These are phyloP conservation scores for Halophytophthora polymorphica DNA, from an alignment of 352 stramenopile species.

Conservation along the genomic window DNA sequence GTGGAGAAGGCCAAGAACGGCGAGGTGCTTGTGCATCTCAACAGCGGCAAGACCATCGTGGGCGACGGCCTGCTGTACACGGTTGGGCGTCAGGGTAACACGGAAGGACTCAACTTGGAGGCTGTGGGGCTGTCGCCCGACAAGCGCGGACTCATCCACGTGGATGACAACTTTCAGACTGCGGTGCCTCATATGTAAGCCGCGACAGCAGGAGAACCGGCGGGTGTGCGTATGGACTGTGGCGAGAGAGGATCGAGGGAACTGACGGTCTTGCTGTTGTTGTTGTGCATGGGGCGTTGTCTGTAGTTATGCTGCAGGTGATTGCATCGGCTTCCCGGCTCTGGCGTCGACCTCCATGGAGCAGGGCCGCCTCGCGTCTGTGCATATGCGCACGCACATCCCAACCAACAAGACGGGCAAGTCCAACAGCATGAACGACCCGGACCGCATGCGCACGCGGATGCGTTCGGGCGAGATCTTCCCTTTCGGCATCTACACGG, in stretches of 20 bases:
- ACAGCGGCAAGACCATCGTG: slow-evolving; percentile 85
- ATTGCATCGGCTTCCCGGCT: slow-evolving; percentile 88
- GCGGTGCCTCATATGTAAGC: slow-evolving; percentile 82
- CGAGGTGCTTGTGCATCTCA: slow-evolving; percentile 76
- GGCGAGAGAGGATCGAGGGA: background rate
- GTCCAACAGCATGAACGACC: slow-evolving; percentile 55
- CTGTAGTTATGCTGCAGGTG: slow-evolving; percentile 82
- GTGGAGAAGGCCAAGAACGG: slow-evolving; percentile 61
- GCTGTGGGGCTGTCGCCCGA: slow-evolving; percentile 75
- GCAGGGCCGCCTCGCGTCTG: slow-evolving; percentile 80
- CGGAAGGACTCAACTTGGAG: slow-evolving; percentile 78
- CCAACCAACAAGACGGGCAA: slow-evolving; percentile 58
- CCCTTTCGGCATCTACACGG: slow-evolving; percentile 87
- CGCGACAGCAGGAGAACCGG: background rate
- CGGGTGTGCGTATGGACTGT: background rate
- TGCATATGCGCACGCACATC: slow-evolving; percentile 82
- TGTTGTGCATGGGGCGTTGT: slow-evolving; percentile 6
- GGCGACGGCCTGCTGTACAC: slow-evolving; percentile 85
- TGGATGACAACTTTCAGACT: slow-evolving; percentile 90
- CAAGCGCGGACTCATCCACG: slow-evolving; percentile 81
- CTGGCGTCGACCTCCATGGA: slow-evolving; percentile 91
- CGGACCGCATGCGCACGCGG: slow-evolving; percentile 64
- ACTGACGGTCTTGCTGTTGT: background rate
- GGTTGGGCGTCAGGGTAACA: slow-evolving; percentile 84
- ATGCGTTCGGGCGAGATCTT: slow-evolving; percentile 87